Conservation (phyloP, 139 green algal genomes). For the Coelastrella sp. region DNA sequence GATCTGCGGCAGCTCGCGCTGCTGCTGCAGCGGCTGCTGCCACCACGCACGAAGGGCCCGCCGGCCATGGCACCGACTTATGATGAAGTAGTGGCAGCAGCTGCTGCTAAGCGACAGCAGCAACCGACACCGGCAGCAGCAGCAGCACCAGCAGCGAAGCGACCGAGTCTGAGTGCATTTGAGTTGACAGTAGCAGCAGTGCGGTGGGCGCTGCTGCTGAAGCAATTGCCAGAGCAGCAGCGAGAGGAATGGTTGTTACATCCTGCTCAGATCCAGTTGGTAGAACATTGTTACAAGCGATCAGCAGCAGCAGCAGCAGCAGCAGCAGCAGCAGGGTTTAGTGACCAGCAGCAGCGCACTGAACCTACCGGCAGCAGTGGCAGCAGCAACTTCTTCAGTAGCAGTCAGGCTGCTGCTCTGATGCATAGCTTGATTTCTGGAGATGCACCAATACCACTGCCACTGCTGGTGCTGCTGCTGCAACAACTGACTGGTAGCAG, state of each 20-base stretch:
- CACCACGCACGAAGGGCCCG: neutral
- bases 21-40: constrained; percentile 46
- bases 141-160: constrained; percentile 12
- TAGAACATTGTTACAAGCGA: neutral
- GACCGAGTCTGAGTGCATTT: neutral
- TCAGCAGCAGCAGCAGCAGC: constrained; percentile 40
- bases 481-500: neutral
- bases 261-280: constrained; percentile 14
- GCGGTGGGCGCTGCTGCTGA: constrained; percentile 9
- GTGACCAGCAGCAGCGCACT: neutral
- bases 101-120: neutral
- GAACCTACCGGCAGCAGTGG: neutral
- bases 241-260: constrained; percentile 6
- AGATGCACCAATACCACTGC: constrained; percentile 13
- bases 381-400: constrained; percentile 39
- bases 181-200: constrained; percentile 8
- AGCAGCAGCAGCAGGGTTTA: constrained; percentile 1
- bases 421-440: neutral
- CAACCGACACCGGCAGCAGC: constrained; percentile 1
- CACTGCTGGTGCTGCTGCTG: neutral
- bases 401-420: neutral
- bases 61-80: neutral
- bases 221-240: neutral
- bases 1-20: neutral
- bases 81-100: neutral